Base-by-base conservation (phyloP, 1,284 basidiomycete genomes). In the Boletus hoseneyae region DNA sequence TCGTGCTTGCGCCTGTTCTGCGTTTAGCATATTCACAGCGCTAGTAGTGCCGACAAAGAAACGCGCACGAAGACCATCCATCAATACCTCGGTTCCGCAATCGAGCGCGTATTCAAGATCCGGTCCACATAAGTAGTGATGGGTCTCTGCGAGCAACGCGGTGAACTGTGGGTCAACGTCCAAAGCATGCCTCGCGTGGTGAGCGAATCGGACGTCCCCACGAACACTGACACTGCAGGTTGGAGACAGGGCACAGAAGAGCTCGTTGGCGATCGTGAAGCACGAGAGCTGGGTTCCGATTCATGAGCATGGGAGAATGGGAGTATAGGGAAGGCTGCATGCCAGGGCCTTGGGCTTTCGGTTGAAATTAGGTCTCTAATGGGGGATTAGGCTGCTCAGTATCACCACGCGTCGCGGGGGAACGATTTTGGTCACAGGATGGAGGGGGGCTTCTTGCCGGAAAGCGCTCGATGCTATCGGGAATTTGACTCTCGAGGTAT, bases 91-190 rank as follows among this genome's bases (percentile, higher is more conserved):
- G 32, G 85, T 85, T 32, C 85, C 83, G 6, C 73, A 73, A 63
- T 93, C 87, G 21, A 94, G 74, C 48, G 79, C 84, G 37, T 74
- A 66, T 3, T 75, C 70, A 62, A 93, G 92, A 63, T 93, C 85
- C 0, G 80, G 69, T 0, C 86, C 87, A 6, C 78, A 69, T 34
- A 93, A 69, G 40, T 85, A 75, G 6, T 69, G 67, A 37, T 79
- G 78, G 0, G 90, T 90, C 66, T 93, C 87, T 21, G 76, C 71
- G 12, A 94, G 72, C 13, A 95, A 78, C 0, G 70, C 59, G 3
- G 75, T 70, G 64, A 96, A 88, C 7, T 72, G 70, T 1, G 79
- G 68, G 46, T 84, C 79, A 6, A 68, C 53, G 57, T 50, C 60
- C 66, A 54, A 51, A 39, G 55, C 57, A 60, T 3, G 59, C n/a